phyloP scores from a whole-genome alignment of 192 early-diverging fungal species.

The Entrophospora sp. region DNA sequence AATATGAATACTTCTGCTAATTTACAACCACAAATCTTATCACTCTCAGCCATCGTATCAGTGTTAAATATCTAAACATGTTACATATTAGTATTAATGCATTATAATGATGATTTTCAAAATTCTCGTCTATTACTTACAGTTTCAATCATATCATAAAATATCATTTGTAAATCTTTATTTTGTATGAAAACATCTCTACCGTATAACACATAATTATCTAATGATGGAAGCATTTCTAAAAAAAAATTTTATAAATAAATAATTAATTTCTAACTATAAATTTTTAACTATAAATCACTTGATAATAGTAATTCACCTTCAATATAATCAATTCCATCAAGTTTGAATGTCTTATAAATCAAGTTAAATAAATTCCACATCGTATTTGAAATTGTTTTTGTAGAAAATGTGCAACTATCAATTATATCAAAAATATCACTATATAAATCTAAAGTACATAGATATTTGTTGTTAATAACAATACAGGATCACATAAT shows the following conservation, averaged over 20 bases:
- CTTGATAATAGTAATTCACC: too few species aligned
- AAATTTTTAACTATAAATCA: too few species aligned
- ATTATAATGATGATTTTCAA: background rate
- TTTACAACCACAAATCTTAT: slow-evolving; percentile 76
- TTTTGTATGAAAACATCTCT: slow-evolving; percentile 63
- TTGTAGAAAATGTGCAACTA: slow-evolving; percentile 75
- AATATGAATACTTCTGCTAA: slow-evolving; percentile 79
- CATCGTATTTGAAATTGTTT: slow-evolving; percentile 71
- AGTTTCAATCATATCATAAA: slow-evolving; percentile 81
- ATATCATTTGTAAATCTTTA: slow-evolving; percentile 57
- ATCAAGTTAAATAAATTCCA: slow-evolving; percentile 78
- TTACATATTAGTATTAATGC: too few species aligned
- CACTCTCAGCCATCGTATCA: slow-evolving; percentile 64
- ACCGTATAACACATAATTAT: slow-evolving; percentile 87
- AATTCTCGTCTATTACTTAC: too few species aligned
- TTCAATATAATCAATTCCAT: slow-evolving; percentile 79
- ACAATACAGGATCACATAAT: too few species aligned
- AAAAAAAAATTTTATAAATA: too few species aligned
- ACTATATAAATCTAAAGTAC: slow-evolving; percentile 62
- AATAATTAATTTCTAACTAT: too few species aligned
- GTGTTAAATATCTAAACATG: slow-evolving; percentile 63
- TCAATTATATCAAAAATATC: slow-evolving; percentile 87
- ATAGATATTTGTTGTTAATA: background rate
- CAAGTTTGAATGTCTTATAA: slow-evolving; percentile 69
- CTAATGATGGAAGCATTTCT: slow-evolving; percentile 84